These are phyloP conservation scores for Penicillium fuscoglaucum DNA, from an alignment of 2,329 filamentous ascomycete species.

Conservation along the genomic window DNA sequence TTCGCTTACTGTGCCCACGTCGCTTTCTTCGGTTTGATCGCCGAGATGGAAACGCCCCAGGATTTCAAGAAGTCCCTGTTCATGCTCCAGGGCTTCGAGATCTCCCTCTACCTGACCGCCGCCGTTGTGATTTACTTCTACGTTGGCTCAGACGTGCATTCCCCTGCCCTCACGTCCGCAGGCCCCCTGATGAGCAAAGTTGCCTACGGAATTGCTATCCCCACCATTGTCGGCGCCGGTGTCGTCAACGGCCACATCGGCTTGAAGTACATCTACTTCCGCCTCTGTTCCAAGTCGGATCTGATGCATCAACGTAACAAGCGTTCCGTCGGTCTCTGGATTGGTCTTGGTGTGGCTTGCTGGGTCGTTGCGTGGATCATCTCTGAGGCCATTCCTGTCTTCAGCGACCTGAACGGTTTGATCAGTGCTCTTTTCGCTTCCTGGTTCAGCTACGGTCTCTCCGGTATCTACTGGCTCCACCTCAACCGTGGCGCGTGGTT, in stretches of 20 bases:
- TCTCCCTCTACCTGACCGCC: conserved; percentile 63
- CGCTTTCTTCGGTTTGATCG: conserved; percentile 67
- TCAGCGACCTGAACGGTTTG: conserved; percentile 64
- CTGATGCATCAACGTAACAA: conserved; percentile 52
- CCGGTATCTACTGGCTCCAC: conserved; percentile 50
- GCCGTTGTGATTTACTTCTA: conserved; percentile 69
- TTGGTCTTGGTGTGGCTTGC: conserved; percentile 55
- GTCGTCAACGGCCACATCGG: conserved; percentile 70
- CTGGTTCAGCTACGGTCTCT: conserved; percentile 42
- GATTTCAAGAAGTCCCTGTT: conserved; percentile 64
- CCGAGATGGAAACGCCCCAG: conserved; percentile 62
- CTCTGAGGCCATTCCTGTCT: conserved; percentile 68
- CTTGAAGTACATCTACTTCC: conserved; percentile 65
- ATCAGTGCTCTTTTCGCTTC: conserved; percentile 43
- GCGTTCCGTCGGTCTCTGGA: conserved; percentile 59
- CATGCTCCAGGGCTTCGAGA: conserved; percentile 61
- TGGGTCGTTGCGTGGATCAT: conserved; percentile 67
- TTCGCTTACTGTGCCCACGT: conserved; percentile 70
- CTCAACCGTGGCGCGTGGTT: conserved; percentile 49
- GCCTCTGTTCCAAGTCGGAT: conserved; percentile 60
- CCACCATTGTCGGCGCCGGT: conserved; percentile 69
- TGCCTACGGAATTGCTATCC: conserved; percentile 67
- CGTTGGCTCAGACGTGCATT: conserved; percentile 60
- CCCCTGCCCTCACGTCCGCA: conserved; percentile 66
- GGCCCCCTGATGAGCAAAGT: conserved; percentile 59